Conservation (phyloP, 768 basidiomycete genomes). For the Serendipita sp. region DNA sequence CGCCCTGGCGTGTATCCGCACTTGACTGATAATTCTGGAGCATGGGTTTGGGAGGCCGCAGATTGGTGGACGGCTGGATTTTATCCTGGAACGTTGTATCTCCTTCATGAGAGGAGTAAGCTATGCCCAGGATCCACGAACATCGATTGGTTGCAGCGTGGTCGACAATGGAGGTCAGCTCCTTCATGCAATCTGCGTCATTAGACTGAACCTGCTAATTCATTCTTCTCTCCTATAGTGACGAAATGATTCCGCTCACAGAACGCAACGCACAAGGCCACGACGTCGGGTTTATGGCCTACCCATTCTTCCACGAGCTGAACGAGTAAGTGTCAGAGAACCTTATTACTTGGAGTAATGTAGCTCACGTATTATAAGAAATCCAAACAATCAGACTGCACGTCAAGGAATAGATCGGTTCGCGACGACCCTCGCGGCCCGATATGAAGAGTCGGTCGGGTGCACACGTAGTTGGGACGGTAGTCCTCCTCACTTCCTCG, state of each 20-base stretch:
- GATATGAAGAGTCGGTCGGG: conserved; percentile 44
- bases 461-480: conserved; percentile 57
- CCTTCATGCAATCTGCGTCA: neutral
- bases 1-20: neutral
- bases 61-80: conserved; percentile 13
- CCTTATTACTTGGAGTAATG: neutral
- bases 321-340: conserved; percentile 27
- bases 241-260: conserved; percentile 35
- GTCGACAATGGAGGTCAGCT: conserved; percentile 23
- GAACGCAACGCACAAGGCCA: conserved; percentile 36
- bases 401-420: conserved; percentile 39
- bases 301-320: conserved; percentile 49
- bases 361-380: conserved; percentile 20
- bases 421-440: conserved; percentile 35
- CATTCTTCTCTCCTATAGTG: conserved; percentile 17
- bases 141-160: conserved; percentile 38
- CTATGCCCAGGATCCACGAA: conserved; percentile 4
- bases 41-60: neutral
- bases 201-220: neutral
- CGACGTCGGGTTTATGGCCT: conserved; percentile 38
- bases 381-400: conserved; percentile 41
- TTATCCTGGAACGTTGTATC: conserved; percentile 11
- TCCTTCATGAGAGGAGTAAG: conserved; percentile 7
- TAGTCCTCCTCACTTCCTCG: conserved; percentile 44
- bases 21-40: neutral